Percentiles rank a stretch among this genome's conserved stretches.
Evolutionary conservation across 768 basidiomycete species (phyloP).

Genomic region (Lanmaoa rubissima): DNA sequence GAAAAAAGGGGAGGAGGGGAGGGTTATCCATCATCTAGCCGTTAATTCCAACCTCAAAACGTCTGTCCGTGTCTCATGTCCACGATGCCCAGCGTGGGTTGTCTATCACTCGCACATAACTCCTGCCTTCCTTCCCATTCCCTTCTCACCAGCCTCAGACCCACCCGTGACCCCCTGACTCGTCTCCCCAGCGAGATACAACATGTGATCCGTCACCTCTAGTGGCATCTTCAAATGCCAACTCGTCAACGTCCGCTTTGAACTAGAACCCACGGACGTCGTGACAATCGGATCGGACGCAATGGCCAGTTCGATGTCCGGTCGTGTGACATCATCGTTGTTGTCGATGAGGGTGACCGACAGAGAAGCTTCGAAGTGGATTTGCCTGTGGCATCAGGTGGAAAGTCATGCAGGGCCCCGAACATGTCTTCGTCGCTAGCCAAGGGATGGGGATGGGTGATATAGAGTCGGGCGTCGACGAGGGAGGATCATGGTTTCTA

Average conservation of each 20-base stretch:
- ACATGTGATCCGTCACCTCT: constrained; percentile 81
- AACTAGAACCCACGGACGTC: constrained; percentile 87
- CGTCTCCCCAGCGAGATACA: constrained; percentile 51
- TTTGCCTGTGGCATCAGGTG: constrained; percentile 33
- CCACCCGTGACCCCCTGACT: not conserved
- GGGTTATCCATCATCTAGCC: too few species aligned
- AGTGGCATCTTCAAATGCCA: constrained; percentile 92
- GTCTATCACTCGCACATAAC: constrained; percentile 12
- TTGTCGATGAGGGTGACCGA: constrained; percentile 41
- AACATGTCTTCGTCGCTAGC: constrained; percentile 99
- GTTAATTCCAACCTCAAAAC: too few species aligned
- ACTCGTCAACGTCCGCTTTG: constrained; percentile 83
- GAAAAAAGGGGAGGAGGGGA: too few species aligned
- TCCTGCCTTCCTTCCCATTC: not conserved
- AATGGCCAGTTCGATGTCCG: constrained; percentile 61
- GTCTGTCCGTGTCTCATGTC: too few species aligned
- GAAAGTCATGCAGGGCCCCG: constrained; percentile 75
- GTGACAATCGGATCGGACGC: constrained; percentile 77
- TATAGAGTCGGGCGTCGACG: not conserved
- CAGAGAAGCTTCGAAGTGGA: constrained; percentile 56
- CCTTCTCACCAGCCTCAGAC: too few species aligned
- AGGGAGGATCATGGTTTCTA: not conserved
- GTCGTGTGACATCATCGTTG: constrained; percentile 22
- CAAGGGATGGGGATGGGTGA: too few species aligned
- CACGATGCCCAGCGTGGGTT: too few species aligned